These are phyloP conservation scores for Prosopis cineraria DNA, from an alignment of 306 rosid genomes.

Conservation along the genomic window DNA sequence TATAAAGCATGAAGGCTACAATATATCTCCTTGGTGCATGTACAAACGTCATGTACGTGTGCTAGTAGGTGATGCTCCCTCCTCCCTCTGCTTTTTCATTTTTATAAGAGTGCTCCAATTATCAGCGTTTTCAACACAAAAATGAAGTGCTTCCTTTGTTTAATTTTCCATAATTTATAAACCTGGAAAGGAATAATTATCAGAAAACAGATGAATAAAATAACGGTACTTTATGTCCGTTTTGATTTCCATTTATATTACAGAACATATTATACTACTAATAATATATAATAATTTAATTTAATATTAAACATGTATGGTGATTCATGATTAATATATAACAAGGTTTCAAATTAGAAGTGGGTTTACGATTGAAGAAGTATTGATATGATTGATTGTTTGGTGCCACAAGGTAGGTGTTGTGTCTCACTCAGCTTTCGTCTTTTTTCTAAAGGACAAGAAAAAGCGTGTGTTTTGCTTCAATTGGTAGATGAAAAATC, in stretches of 20 bases:
- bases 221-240: neutral
- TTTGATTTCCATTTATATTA: neutral
- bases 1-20: neutral
- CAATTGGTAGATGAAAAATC: slow-evolving; percentile 31
- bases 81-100: slow-evolving; percentile 30
- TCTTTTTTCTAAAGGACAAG: slow-evolving; percentile 27
- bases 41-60: slow-evolving; percentile 36
- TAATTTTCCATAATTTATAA: slow-evolving; percentile 4
- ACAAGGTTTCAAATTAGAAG: slow-evolving; percentile 3
- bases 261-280: neutral
- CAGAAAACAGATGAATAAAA: neutral
- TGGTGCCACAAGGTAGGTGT: neutral
- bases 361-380: slow-evolving; percentile 26
- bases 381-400: neutral
- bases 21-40: neutral
- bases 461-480: slow-evolving; percentile 15
- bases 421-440: slow-evolving; percentile 11
- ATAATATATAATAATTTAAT: neutral
- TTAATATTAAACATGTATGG: neutral
- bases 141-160: no score
- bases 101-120: slow-evolving; percentile 24
- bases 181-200: neutral
- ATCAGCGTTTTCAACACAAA: slow-evolving; percentile 3
- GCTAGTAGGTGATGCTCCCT: slow-evolving; percentile 30
- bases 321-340: neutral